Conservation (phyloP, 2,329 filamentous ascomycete species). For the Macrophomina phaseolina region DNA sequence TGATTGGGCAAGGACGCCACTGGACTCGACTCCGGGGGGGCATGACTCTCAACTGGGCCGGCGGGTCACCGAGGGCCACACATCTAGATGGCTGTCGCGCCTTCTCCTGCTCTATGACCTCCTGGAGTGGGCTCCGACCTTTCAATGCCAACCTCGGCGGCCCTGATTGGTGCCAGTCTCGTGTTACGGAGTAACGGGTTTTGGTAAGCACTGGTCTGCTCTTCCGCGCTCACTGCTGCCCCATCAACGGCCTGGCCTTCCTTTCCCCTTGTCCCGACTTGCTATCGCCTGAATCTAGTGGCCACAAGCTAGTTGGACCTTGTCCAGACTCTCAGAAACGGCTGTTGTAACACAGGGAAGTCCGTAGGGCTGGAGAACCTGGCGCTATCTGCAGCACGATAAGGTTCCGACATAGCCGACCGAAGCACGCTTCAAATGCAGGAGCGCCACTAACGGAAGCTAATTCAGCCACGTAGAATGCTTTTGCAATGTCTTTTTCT, state of each 20-base stretch:
- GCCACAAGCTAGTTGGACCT: no score
- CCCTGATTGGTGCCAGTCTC: neutral
- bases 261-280: neutral
- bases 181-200: neutral
- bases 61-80: neutral
- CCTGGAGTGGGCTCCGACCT: neutral
- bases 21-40: neutral
- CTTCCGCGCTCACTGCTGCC: neutral
- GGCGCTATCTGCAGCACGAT: neutral
- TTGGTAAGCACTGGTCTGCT: neutral
- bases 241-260: neutral
- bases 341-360: no score
- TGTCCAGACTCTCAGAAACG: no score
- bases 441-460: neutral
- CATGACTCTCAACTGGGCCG: constrained; percentile 1
- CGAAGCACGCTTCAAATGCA: neutral
- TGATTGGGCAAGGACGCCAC: neutral
- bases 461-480: neutral
- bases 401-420: constrained; percentile 2
- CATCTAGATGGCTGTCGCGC: neutral
- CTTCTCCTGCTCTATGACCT: neutral
- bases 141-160: neutral
- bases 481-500: neutral
- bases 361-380: neutral
- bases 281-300: no score